Evolutionary conservation across 164 flowering plant species (phyloP).

Genomic region (Echeveria elegans): DNA sequence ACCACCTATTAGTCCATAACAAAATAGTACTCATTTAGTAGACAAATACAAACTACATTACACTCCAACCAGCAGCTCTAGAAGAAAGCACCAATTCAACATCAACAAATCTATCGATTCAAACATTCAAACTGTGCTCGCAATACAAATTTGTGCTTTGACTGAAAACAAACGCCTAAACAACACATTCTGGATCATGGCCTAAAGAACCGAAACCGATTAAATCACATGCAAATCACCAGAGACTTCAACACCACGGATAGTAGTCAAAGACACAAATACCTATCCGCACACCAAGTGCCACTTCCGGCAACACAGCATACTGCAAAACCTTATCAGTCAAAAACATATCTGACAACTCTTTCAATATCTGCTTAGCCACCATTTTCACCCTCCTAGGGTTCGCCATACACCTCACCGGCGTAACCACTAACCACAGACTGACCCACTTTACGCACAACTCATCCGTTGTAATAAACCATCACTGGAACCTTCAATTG

Average conservation of each 20-base stretch:
- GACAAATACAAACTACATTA: conserved; percentile 21
- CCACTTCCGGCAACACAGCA: conserved; percentile 77
- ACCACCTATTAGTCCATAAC: not conserved
- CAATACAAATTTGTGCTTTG: too few relatives aligned
- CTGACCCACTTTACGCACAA: not conserved
- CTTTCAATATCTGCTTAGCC: conserved; percentile 74
- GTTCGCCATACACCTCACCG: conserved; percentile 71
- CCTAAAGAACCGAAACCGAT: not conserved
- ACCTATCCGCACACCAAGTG: conserved; percentile 86
- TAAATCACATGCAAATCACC: conserved; percentile 66
- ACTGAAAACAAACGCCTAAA: not conserved
- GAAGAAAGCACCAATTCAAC: not conserved
- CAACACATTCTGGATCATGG: not conserved
- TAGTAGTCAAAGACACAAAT: conserved; percentile 74
- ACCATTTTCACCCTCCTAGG: conserved; percentile 91
- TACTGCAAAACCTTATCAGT: conserved; percentile 71
- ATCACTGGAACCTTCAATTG: not conserved
- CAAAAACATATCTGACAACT: conserved; percentile 80
- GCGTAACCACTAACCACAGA: not conserved
- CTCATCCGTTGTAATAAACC: not conserved
- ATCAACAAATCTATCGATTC: not conserved
- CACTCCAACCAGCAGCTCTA: not conserved
- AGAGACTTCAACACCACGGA: conserved; percentile 79
- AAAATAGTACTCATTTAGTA: conserved; percentile 14
- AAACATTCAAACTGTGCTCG: too few relatives aligned